These are phyloP conservation scores for Balakata baccata DNA, from an alignment of 345 rosid genomes.

Conservation along the genomic window DNA sequence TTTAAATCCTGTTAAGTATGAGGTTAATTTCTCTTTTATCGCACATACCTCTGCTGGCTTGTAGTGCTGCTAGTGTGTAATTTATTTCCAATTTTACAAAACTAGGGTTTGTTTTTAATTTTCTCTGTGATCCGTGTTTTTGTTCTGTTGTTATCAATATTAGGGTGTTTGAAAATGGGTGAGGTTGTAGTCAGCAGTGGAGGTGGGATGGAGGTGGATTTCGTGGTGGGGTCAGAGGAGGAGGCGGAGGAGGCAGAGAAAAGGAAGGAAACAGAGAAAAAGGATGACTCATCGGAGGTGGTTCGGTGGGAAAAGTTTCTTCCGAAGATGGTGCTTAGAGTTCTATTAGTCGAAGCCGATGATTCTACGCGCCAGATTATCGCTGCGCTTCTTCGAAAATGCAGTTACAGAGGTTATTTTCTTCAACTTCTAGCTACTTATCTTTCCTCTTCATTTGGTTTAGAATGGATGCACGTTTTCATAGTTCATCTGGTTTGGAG, in stretches of 20 bases:
- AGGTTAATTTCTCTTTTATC: constrained; percentile 21
- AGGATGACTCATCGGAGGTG: constrained; percentile 43
- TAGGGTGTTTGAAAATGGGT: constrained; percentile 42
- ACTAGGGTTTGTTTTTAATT: constrained; percentile 6
- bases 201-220: constrained; percentile 28
- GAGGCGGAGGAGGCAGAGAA: constrained; percentile 13
- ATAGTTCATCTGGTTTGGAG: too few species aligned
- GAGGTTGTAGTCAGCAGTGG: constrained; percentile 42
- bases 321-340: constrained; percentile 53
- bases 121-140: neutral
- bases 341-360: constrained; percentile 69
- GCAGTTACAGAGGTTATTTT: constrained; percentile 57
- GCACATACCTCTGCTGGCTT: constrained; percentile 2
- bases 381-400: constrained; percentile 66
- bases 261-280: constrained; percentile 11
- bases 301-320: constrained; percentile 58
- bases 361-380: constrained; percentile 77
- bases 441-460: neutral
- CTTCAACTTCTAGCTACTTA: neutral
- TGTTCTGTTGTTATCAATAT: neutral
- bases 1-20: constrained; percentile 12
- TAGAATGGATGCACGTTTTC: too few species aligned
- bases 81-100: neutral
- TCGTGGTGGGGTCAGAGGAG: constrained; percentile 4
- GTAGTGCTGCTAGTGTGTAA: neutral